A percentile compares a stretch with the other conserved stretches of the same genome.
These are phyloP conservation scores for Syzygium grande DNA, from an alignment of 345 rosid species.

Conservation along the genomic window DNA sequence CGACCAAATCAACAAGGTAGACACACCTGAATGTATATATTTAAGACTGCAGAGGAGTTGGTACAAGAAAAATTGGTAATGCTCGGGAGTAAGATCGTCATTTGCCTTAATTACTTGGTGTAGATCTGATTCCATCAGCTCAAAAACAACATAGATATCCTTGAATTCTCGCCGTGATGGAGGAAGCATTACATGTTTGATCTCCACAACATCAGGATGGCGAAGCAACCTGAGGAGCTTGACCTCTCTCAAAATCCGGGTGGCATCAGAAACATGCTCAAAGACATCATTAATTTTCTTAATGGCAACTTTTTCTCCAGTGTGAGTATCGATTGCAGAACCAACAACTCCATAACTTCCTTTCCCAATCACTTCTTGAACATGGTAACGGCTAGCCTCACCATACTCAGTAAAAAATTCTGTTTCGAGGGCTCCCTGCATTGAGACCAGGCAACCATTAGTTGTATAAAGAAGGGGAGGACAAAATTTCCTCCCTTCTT, in stretches of 20 bases:
- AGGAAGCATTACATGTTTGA: slow-evolving; percentile 96
- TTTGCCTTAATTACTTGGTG: slow-evolving; percentile 97
- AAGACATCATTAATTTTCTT: slow-evolving; percentile 96
- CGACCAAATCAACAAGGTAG: background rate
- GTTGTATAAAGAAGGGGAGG: background rate
- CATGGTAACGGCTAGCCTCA: slow-evolving; percentile 77
- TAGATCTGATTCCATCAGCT: slow-evolving; percentile 98
- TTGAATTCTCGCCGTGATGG: slow-evolving; percentile 91
- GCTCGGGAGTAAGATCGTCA: slow-evolving; percentile 96
- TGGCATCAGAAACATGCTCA: slow-evolving; percentile 97
- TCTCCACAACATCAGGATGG: slow-evolving; percentile 92
- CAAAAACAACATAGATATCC: slow-evolving; percentile 93
- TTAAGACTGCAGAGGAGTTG: slow-evolving; percentile 98
- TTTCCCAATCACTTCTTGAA: slow-evolving; percentile 94
- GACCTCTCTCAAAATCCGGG: slow-evolving; percentile 92
- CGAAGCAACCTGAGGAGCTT: slow-evolving; percentile 88
- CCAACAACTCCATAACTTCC: slow-evolving; percentile 99
- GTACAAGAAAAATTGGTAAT: slow-evolving; percentile 90
- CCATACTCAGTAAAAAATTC: slow-evolving; percentile 99
- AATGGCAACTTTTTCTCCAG: slow-evolving; percentile 87
- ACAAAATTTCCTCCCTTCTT: background rate
- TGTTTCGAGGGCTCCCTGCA: slow-evolving; percentile 47
- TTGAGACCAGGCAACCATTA: background rate
- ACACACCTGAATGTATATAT: slow-evolving; percentile 80
- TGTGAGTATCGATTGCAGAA: slow-evolving; percentile 77